Percentiles rank a stretch among this genome's conserved stretches.
phyloP scores from a whole-genome alignment of 257 asterid species.

The Ajuga chamaepitys region DNA sequence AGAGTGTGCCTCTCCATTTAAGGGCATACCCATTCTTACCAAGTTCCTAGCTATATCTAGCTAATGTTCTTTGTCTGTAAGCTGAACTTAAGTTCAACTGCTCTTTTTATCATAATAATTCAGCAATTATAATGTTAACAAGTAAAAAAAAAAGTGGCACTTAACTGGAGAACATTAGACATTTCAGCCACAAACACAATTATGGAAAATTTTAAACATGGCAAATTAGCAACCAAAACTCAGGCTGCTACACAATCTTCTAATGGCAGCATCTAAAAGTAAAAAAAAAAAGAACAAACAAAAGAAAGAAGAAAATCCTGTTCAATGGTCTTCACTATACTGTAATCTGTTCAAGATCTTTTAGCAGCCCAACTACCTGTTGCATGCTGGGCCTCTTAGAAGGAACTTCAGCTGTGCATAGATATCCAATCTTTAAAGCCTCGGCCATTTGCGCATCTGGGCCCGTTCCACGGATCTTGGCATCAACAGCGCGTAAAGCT shows the following conservation, averaged over 20 bases:
- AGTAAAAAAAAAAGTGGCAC: background rate
- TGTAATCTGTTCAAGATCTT: slow-evolving; percentile 64
- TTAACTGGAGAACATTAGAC: slow-evolving; percentile 2
- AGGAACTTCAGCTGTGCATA: slow-evolving; percentile 79
- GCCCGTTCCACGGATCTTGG: slow-evolving; percentile 63
- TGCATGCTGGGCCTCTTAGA: slow-evolving; percentile 81
- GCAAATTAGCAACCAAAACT: slow-evolving; percentile 14
- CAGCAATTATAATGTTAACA: background rate
- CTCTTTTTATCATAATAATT: background rate
- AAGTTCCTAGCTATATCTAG: background rate
- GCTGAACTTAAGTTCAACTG: background rate
- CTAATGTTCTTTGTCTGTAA: background rate
- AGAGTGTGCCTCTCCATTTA: background rate
- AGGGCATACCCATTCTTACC: background rate
- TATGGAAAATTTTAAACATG: background rate
- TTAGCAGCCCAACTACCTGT: slow-evolving; percentile 83
- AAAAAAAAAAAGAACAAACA: background rate
- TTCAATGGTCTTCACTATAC: slow-evolving; percentile 17
- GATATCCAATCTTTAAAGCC: slow-evolving; percentile 79
- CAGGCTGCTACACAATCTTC: slow-evolving; percentile 35
- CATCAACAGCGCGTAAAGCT: slow-evolving; percentile 47
- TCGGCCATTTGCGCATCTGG: slow-evolving; percentile 52
- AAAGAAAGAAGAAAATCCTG: background rate
- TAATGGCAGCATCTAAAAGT: slow-evolving; percentile 16
- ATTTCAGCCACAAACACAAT: slow-evolving; percentile 13